phyloP scores from a whole-genome alignment of 148 eudicot genomes.

The Vaccinium vitisidaea region DNA sequence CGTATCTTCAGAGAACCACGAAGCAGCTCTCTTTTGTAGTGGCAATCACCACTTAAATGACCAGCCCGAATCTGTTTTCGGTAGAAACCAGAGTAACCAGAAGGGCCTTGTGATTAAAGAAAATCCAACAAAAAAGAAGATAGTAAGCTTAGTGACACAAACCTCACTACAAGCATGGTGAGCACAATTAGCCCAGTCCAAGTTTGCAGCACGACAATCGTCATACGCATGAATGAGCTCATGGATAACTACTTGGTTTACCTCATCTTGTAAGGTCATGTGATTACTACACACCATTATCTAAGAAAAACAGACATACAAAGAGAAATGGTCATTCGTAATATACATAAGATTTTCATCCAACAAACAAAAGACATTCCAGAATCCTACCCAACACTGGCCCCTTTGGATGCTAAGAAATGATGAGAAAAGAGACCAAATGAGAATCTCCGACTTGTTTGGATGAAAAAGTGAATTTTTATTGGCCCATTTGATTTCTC shows the following conservation, averaged over 20 bases:
- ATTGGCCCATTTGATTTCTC: background rate
- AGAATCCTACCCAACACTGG: background rate
- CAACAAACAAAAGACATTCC: background rate
- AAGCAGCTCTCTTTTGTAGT: conserved; percentile 74
- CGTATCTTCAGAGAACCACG: conserved; percentile 78
- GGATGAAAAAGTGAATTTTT: background rate
- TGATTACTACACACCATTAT: conserved; percentile 78
- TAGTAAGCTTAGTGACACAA: background rate
- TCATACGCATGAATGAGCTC: conserved; percentile 97
- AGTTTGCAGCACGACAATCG: conserved; percentile 82
- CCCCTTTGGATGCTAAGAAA: background rate
- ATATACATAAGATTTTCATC: background rate
- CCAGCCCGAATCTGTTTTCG: conserved; percentile 76
- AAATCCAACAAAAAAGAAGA: conserved; percentile 11
- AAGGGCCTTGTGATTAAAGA: background rate
- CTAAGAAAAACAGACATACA: conserved; percentile 27
- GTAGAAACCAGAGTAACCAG: background rate
- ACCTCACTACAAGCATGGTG: conserved; percentile 98
- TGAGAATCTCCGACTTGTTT: background rate
- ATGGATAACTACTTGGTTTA: conserved; percentile 84
- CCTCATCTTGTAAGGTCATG: conserved; percentile 71
- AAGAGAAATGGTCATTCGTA: background rate
- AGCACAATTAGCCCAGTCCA: conserved; percentile 90
- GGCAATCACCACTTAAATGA: conserved; percentile 97
- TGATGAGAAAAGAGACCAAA: background rate